Conservation (phyloP, 257 asterid species). For the Solanum clarkiae region DNA sequence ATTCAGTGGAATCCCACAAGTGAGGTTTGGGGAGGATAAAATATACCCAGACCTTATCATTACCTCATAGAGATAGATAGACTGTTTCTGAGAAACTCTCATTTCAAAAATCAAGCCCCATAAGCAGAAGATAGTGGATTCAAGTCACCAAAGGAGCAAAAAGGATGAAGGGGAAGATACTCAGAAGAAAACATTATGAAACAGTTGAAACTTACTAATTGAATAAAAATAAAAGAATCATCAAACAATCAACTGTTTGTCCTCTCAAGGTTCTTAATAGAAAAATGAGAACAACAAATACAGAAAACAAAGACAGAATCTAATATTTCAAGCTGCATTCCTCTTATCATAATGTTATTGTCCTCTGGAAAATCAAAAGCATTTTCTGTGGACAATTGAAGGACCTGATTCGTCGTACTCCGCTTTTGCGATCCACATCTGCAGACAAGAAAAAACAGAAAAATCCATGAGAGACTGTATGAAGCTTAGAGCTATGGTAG, state of each 20-base stretch:
- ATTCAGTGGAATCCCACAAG: too few species aligned
- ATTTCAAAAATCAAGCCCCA: too few species aligned
- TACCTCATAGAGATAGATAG: too few species aligned
- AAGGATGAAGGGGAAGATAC: not conserved
- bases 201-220: conserved; percentile 19
- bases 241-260: conserved; percentile 25
- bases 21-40: too few species aligned
- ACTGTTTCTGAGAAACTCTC: too few species aligned
- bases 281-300: conserved; percentile 13
- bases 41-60: too few species aligned
- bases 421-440: conserved; percentile 37
- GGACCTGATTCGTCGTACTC: conserved; percentile 40
- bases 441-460: not conserved
- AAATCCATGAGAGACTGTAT: not conserved
- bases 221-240: conserved; percentile 28
- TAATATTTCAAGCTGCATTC: conserved; percentile 11
- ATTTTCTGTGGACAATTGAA: conserved; percentile 40
- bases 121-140: too few species aligned
- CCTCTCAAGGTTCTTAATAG: conserved; percentile 19
- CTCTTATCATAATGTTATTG: not conserved
- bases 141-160: too few species aligned
- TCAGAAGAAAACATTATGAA: not conserved
- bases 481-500: not conserved
- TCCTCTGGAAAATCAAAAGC: conserved; percentile 23
- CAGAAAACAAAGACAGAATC: conserved; percentile 18